Evolutionary conservation across 2,329 filamentous ascomycete genomes (phyloP), one percentile per base, ranked within the genome.

Genomic region (Colletotrichum scovillei): DNA sequence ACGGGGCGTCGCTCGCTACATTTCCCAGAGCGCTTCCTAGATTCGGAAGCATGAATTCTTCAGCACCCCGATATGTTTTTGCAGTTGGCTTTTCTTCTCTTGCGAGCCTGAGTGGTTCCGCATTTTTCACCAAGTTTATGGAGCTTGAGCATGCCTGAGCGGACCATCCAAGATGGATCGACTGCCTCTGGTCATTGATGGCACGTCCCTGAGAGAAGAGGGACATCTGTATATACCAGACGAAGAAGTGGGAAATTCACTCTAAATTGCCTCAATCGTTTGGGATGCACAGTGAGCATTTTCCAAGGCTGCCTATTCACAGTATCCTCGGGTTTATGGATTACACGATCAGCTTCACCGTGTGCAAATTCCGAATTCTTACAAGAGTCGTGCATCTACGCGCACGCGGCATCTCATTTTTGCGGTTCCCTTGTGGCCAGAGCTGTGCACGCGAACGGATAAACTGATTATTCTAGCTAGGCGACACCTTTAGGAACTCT

Each of bases 161-260:
- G 32, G 49, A 62, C 28, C 35, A 24, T 28, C 49, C 28, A 16
- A 9, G 22, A 8, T 24, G 46, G 55, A 59, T 42, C n/a, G 6
- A 38, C 9, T 28, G 28, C 67, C 28, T 66, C 14, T 58, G 71
- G 60, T 49, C 26, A 57, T 28, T 57, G 26, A 64, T 55, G 62
- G 19, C 28, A 63, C 38, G 32, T 35, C 59, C 55, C 38, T 32
- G 26, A 42, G 60, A 60, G 53, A 28, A 57, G 14, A 42, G 67
- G 22, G 67, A 19, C 46, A 49, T 71, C 55, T 70, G 71, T 73
- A 73, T 63, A 58, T 73, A 73, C 24, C 67, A 73, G 67, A 53
- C 26, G 56, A 66, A 52, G 62, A 28, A 62, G 49, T 66, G 56
- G 56, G 56, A 73, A 73, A 69, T 73, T 66, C 67, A 70, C 59